These are phyloP conservation scores for Pyracantha coccinea DNA, from an alignment of 331 rosid species.

Conservation along the genomic window DNA sequence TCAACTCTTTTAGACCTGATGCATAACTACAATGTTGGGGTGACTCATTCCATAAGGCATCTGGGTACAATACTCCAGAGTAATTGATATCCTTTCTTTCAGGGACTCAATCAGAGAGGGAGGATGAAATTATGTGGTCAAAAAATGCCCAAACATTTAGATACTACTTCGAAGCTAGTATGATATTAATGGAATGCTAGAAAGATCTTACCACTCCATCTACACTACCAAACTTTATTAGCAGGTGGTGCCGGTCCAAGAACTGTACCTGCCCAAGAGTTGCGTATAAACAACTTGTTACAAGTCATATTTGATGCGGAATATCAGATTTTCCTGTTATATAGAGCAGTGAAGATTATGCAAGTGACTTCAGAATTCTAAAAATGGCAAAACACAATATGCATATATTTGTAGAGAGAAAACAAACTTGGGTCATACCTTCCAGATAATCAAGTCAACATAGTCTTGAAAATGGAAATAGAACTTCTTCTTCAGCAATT, in stretches of 20 bases:
- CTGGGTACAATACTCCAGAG: neutral
- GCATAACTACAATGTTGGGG: neutral
- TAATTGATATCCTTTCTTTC: neutral
- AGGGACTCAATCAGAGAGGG: neutral
- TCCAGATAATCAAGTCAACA: constrained; percentile 83
- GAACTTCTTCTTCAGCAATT: constrained; percentile 71
- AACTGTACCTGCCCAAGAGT: constrained; percentile 86
- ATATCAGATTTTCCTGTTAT: neutral
- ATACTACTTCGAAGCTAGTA: neutral
- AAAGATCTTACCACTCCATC: constrained; percentile 86
- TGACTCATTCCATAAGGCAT: constrained; percentile 11
- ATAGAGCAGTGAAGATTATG: constrained; percentile 14
- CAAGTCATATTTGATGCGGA: constrained; percentile 18
- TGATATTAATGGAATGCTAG: constrained; percentile 1
- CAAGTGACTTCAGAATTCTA: constrained; percentile 13
- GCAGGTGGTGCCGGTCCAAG: constrained; percentile 94
- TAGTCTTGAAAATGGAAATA: constrained; percentile 96
- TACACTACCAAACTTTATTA: constrained; percentile 93
- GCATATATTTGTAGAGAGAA: neutral
- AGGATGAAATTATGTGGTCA: neutral
- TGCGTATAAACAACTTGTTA: constrained; percentile 39
- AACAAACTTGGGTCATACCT: constrained; percentile 46
- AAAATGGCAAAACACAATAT: constrained; percentile 6
- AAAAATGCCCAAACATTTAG: neutral
- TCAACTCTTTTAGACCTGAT: neutral